Evolutionary conservation across 495 filamentous ascomycete genomes (phyloP).

Genomic region (Astrocystis sublimbata): DNA sequence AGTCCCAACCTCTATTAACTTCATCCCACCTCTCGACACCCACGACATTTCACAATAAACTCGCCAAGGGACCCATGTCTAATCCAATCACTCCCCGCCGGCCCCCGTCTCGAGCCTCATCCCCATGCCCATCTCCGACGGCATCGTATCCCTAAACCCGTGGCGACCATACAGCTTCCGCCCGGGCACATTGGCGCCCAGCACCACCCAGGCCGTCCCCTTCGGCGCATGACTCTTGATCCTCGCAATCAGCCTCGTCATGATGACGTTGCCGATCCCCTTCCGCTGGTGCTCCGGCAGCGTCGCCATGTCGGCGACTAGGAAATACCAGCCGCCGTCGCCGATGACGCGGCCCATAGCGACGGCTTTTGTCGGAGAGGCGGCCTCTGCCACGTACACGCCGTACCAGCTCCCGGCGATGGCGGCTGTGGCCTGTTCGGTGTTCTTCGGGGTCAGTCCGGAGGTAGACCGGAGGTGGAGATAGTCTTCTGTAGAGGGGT

Average conservation of each 20-base stretch:
- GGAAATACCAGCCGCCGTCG: slow-evolving; percentile 57
- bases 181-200: slow-evolving; percentile 50
- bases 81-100: too few relatives aligned
- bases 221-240: slow-evolving; percentile 42
- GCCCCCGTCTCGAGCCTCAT: background rate
- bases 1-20: too few relatives aligned
- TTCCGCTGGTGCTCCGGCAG: slow-evolving; percentile 50
- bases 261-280: slow-evolving; percentile 50
- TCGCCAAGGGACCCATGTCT: too few relatives aligned
- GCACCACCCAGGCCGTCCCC: slow-evolving; percentile 44
- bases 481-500: slow-evolving; percentile 41
- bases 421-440: slow-evolving; percentile 39
- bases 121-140: background rate
- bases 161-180: slow-evolving; percentile 47
- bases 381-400: slow-evolving; percentile 38
- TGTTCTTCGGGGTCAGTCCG: slow-evolving; percentile 38
- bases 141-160: slow-evolving; percentile 46
- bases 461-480: slow-evolving; percentile 37
- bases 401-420: slow-evolving; percentile 45
- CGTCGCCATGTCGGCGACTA: slow-evolving; percentile 56
- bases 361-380: slow-evolving; percentile 32
- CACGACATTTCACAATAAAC: too few relatives aligned
- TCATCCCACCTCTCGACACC: too few relatives aligned
- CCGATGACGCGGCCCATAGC: slow-evolving; percentile 56
- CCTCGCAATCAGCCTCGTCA: slow-evolving; percentile 43